Base-by-base conservation (phyloP, 2,329 filamentous ascomycete genomes). In the Colletotrichum nymphaeae region DNA sequence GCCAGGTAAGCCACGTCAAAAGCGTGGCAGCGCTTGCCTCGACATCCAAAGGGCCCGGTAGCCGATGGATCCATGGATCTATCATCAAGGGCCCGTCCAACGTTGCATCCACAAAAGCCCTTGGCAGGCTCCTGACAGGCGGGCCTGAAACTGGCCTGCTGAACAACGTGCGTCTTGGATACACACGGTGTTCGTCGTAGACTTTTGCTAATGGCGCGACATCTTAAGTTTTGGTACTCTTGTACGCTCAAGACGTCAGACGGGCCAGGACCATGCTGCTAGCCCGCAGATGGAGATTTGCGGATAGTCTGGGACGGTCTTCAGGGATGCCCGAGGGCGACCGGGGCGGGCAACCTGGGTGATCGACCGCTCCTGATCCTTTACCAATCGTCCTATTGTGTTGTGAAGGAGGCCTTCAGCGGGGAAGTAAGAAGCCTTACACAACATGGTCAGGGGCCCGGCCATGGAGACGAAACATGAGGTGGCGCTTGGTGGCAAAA, bases 31-130 rank as follows among this genome's bases (percentile, higher is more conserved):
- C 49, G 42, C 16, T 60, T 73, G 60, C 49, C 35, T n/a, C 52
- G 35, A 46, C 60, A 32, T 37, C 60, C 19, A 32, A 67, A 73
- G 26, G 53, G 46, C 28, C 42, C 65, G 67, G 49, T 57, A 65
- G 56, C 62, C 70, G 46, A 73, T 66, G 67, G 60, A 66, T 32
- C 66, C 62, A 56, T 59, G 66, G 24, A 30, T 42, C 49, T 49
- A 64, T 68, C 57, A 55, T 69, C 55, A 69, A 65, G 73, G 73
- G 73, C 59, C 70, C 66, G 74, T 75, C 26, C 71, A 75, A 75
- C 74, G 74, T 75, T 75, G 74, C 74, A 73, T 75, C 65, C 53
- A 68, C 30, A 30, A 55, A 24, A 72, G 63, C 68, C 57, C 49
- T 59, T 63, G 68, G 67, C 63, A 63, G 42, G 63, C 49, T 65